These are phyloP conservation scores for Eragrostis curvula DNA, from an alignment of 176 grass and related monocot species.

Conservation along the genomic window DNA sequence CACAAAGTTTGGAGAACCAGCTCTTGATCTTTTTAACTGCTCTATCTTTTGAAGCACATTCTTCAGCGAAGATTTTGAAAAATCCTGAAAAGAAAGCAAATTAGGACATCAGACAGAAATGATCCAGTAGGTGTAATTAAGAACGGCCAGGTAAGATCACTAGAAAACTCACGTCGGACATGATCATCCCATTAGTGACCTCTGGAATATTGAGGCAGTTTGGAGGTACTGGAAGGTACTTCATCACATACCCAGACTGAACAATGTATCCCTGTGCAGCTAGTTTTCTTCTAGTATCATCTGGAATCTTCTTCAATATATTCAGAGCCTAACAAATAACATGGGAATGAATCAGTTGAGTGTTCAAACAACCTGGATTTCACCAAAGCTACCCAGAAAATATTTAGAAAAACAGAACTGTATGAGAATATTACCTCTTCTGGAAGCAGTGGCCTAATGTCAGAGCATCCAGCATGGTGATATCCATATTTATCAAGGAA, in stretches of 20 bases:
- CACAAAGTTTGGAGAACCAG: conserved; percentile 83
- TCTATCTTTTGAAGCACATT: conserved; percentile 92
- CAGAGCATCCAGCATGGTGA: conserved; percentile 51
- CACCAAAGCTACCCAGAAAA: conserved; percentile 2
- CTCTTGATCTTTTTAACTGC: conserved; percentile 82
- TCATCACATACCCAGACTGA: conserved; percentile 82
- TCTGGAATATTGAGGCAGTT: conserved; percentile 91
- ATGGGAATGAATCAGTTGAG: conserved; percentile 12
- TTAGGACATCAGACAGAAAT: conserved; percentile 26
- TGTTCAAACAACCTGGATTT: conserved; percentile 18
- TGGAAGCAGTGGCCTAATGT: conserved; percentile 67
- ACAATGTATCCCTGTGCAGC: conserved; percentile 65
- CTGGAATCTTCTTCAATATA: conserved; percentile 77
- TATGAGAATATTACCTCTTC: conserved; percentile 62
- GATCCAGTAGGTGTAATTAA: conserved; percentile 29
- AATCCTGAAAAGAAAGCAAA: conserved; percentile 65
- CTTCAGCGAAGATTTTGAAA: conserved; percentile 74
- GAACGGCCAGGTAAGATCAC: conserved; percentile 12
- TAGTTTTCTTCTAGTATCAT: conserved; percentile 78
- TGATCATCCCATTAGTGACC: conserved; percentile 80
- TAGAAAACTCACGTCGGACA: conserved; percentile 77
- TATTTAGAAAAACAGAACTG: conserved; percentile 29
- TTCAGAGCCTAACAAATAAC: conserved; percentile 73
- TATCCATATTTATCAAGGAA: conserved; percentile 76
- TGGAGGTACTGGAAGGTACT: conserved; percentile 79